These are phyloP conservation scores for Globisporangium middletonii DNA, from an alignment of 352 stramenopile species.

Conservation along the genomic window DNA sequence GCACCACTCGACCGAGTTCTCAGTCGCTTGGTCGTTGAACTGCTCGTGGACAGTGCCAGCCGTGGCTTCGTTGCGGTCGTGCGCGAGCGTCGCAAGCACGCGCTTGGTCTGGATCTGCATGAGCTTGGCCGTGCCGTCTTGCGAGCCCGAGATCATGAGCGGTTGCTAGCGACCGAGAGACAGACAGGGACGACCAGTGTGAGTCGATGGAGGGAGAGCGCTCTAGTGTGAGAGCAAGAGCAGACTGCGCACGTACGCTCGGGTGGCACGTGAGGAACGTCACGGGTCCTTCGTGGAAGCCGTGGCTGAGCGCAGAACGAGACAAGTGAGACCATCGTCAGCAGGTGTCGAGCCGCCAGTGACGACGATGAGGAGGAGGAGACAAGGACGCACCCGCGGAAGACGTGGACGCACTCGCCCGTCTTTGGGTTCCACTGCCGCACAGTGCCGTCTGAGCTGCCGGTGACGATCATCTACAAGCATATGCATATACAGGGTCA, in stretches of 20 bases:
- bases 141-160: conserved; percentile 88
- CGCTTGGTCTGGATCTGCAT: conserved; percentile 93
- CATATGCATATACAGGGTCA: not conserved
- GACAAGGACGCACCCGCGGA: conserved; percentile 48
- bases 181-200: not conserved
- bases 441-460: conserved; percentile 91
- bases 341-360: not conserved
- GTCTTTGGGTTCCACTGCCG: conserved; percentile 95
- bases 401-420: conserved; percentile 89
- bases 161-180: conserved; percentile 64
- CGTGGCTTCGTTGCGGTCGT: conserved; percentile 52
- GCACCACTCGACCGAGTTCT: conserved; percentile 87
- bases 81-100: conserved; percentile 84
- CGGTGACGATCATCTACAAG: conserved; percentile 87
- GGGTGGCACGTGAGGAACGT: conserved; percentile 90
- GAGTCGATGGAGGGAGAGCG: not conserved
- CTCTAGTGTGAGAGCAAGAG: not conserved
- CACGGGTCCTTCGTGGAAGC: conserved; percentile 85
- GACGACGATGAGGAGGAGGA: not conserved
- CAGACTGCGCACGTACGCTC: conserved; percentile 32
- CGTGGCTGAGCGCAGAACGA: conserved; percentile 38
- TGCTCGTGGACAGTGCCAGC: conserved; percentile 47
- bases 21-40: conserved; percentile 29
- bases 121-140: conserved; percentile 92
- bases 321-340: conserved; percentile 3